A percentile compares a stretch with the other conserved stretches of the same genome.
Evolutionary conservation across 176 grass and related monocot genomes (phyloP).

Genomic region (Carex pumila): DNA sequence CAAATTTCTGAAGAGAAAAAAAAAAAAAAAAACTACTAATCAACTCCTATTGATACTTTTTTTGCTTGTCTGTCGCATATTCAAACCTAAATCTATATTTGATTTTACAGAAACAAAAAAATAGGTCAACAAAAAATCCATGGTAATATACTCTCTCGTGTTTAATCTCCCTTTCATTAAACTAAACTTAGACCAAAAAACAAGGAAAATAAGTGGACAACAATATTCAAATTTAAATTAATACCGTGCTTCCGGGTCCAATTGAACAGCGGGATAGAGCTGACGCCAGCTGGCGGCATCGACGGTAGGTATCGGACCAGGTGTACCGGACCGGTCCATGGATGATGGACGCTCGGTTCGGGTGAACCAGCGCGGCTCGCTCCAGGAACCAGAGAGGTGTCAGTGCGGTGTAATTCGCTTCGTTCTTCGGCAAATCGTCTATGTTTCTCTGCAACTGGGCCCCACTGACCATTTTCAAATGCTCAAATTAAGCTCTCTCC

Average conservation of each 20-base stretch:
- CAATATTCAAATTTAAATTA: not conserved
- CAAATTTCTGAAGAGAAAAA: not conserved
- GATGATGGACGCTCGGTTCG: slow-evolving; percentile 47
- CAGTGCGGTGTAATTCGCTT: slow-evolving; percentile 75
- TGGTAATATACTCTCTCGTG: not conserved
- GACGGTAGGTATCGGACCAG: slow-evolving; percentile 84
- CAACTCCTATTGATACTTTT: not conserved
- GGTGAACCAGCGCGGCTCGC: slow-evolving; percentile 72
- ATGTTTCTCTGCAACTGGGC: slow-evolving; percentile 73
- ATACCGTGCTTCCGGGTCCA: slow-evolving; percentile 59
- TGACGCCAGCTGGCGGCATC: slow-evolving; percentile 81
- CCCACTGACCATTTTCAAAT: slow-evolving; percentile 4
- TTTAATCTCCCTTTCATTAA: not conserved
- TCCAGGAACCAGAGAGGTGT: slow-evolving; percentile 98
- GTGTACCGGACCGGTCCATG: slow-evolving; percentile 69
- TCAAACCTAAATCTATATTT: not conserved
- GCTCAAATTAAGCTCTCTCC: not conserved
- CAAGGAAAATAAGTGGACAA: not conserved
- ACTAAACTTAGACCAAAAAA: not conserved
- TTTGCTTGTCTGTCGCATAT: not conserved
- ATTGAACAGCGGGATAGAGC: slow-evolving; percentile 57
- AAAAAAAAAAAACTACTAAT: not conserved
- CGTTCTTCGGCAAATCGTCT: slow-evolving; percentile 79
- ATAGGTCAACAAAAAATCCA: not conserved
- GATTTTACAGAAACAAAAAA: not conserved